Conservation (phyloP, 345 rosid species). For the Ceriops zippeliana region DNA sequence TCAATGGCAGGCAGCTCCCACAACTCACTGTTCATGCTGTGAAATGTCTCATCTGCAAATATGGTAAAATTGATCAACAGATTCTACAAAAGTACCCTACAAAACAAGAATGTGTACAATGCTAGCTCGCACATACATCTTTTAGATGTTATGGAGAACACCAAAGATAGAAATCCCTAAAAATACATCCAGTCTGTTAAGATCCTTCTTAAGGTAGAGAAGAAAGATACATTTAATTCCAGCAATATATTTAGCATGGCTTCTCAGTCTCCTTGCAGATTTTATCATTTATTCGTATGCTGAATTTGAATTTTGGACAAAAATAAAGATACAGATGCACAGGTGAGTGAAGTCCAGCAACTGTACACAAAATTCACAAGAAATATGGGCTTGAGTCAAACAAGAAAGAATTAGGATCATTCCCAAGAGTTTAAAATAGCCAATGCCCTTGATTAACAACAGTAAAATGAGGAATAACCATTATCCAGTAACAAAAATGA, state of each 20-base stretch:
- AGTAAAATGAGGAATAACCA: not conserved
- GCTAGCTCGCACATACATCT: not conserved
- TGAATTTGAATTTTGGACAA: too few species aligned
- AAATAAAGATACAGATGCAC: too few species aligned
- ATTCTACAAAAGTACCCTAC: not conserved
- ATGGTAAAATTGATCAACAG: conserved; percentile 11
- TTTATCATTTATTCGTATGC: too few species aligned
- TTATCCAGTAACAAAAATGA: not conserved
- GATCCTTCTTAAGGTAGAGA: too few species aligned
- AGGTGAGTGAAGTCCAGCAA: too few species aligned
- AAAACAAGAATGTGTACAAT: not conserved
- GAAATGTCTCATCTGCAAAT: conserved; percentile 75
- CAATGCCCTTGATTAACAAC: conserved; percentile 1
- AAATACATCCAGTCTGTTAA: too few species aligned
- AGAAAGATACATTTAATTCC: too few species aligned
- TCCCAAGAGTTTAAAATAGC: not conserved
- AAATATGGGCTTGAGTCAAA: not conserved
- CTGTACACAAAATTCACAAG: not conserved
- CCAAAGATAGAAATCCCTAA: too few species aligned
- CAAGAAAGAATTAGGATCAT: not conserved
- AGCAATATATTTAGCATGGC: too few species aligned
- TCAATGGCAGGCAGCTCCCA: conserved; percentile 93
- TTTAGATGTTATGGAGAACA: not conserved
- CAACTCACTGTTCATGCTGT: conserved; percentile 70
- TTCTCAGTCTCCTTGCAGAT: too few species aligned